phyloP scores from a whole-genome alignment of 768 basidiomycete genomes.

The Psilocybe tampanensis region DNA sequence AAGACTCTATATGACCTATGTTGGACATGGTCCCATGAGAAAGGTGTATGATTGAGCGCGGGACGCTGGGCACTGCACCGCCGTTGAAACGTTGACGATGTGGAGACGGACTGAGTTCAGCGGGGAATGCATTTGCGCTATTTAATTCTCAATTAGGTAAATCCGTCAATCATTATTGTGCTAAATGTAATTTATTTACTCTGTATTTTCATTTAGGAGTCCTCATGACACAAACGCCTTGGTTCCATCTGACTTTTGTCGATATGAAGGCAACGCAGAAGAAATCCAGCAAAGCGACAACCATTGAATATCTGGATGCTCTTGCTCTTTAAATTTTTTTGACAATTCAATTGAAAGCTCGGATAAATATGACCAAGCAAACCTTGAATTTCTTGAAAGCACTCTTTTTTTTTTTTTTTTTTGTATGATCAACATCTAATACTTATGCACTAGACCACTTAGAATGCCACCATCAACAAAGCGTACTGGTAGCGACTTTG shows the following conservation, averaged over 20 bases:
- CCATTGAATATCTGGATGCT: too few relatives aligned
- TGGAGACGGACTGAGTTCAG: conserved; percentile 14
- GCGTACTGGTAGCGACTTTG: too few relatives aligned
- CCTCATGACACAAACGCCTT: too few relatives aligned
- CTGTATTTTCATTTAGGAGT: not conserved
- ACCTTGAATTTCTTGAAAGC: not conserved
- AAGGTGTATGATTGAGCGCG: conserved; percentile 10
- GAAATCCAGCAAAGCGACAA: too few relatives aligned
- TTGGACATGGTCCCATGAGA: conserved; percentile 26
- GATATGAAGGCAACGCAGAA: too few relatives aligned
- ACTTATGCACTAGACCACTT: too few relatives aligned
- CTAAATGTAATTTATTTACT: not conserved
- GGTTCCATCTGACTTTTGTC: too few relatives aligned
- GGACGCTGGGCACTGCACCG: conserved; percentile 10
- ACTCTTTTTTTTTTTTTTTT: too few relatives aligned
- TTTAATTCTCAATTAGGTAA: not conserved
- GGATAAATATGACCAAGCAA: not conserved
- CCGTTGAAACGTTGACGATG: conserved; percentile 9
- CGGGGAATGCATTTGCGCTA: conserved; percentile 2
- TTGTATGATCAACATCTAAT: too few relatives aligned
- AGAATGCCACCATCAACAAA: too few relatives aligned
- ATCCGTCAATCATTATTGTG: conserved; percentile 2
- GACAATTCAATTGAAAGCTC: too few relatives aligned
- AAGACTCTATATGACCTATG: conserved; percentile 29
- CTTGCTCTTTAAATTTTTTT: too few relatives aligned